These are phyloP conservation scores for Elongisporangium anandrum DNA, from an alignment of 352 stramenopile species.

Conservation along the genomic window DNA sequence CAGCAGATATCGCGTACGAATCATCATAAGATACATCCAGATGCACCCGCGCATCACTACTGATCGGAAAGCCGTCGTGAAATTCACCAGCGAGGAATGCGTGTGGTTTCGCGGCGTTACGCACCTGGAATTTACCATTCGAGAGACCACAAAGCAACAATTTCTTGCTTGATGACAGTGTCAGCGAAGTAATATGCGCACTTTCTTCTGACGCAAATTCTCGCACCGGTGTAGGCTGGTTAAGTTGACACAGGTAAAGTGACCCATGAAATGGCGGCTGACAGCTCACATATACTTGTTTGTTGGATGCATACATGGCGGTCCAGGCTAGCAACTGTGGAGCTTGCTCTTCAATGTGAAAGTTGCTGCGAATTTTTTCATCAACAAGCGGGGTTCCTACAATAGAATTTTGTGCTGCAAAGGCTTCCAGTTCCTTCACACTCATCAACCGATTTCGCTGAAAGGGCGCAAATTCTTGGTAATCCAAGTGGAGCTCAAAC, in stretches of 20 bases:
- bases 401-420: constrained; percentile 37
- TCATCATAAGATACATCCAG: constrained; percentile 83
- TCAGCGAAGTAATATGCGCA: constrained; percentile 31
- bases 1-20: constrained; percentile 64
- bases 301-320: constrained; percentile 30
- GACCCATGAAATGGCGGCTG: constrained; percentile 25
- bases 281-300: constrained; percentile 52
- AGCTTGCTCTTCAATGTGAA: constrained; percentile 32
- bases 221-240: constrained; percentile 17
- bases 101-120: constrained; percentile 34
- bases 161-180: constrained; percentile 39
- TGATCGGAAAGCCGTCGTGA: constrained; percentile 46
- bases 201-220: constrained; percentile 39
- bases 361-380: constrained; percentile 43
- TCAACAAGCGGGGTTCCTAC: constrained; percentile 31
- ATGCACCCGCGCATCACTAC: constrained; percentile 12
- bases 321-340: constrained; percentile 22
- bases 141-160: constrained; percentile 75
- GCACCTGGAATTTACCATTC: constrained; percentile 83
- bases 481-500: constrained; percentile 46
- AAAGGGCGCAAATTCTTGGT: constrained; percentile 32
- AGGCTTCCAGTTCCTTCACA: constrained; percentile 38
- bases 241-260: constrained; percentile 32
- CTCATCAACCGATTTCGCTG: constrained; percentile 45
- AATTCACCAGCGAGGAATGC: constrained; percentile 75